Percentiles rank a stretch among this genome's conserved stretches.
Evolutionary conservation across 163 green algal genomes (phyloP).

Genomic region (Coccomyxa subellipsoidea): DNA sequence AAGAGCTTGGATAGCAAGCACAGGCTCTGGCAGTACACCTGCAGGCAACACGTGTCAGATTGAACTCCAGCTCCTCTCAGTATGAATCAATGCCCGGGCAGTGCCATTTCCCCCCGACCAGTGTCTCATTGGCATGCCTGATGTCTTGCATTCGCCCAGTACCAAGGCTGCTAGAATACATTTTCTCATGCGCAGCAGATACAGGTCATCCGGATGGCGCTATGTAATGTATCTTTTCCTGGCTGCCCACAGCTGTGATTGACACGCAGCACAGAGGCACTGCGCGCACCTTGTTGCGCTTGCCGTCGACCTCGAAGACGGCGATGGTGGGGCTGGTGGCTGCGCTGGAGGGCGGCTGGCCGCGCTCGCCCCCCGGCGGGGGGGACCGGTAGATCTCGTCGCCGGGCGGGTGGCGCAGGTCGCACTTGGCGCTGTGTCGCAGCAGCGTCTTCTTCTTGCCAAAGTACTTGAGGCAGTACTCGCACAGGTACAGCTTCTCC

Average conservation of each 20-base stretch:
- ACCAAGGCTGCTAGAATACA: too few relatives aligned
- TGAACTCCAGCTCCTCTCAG: too few relatives aligned
- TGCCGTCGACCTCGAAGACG: constrained; percentile 82
- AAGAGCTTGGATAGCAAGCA: constrained; percentile 99
- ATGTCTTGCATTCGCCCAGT: too few relatives aligned
- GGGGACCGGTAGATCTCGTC: constrained; percentile 93
- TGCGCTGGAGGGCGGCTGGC: not conserved
- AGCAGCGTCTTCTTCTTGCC: constrained; percentile 72
- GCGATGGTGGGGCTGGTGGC: constrained; percentile 24
- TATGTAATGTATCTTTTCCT: too few relatives aligned
- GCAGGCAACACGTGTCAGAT: not conserved
- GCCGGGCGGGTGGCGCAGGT: constrained; percentile 85
- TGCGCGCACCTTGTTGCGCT: constrained; percentile 56
- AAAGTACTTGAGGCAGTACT: constrained; percentile 86
- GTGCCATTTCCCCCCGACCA: too few relatives aligned
- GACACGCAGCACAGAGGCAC: too few relatives aligned
- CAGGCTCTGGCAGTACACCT: constrained; percentile 86
- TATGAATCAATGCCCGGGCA: too few relatives aligned
- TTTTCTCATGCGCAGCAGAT: too few relatives aligned
- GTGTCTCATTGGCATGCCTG: too few relatives aligned
- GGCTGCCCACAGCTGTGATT: too few relatives aligned
- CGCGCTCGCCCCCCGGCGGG: not conserved
- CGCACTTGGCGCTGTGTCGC: constrained; percentile 82
- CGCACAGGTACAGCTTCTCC: constrained; percentile 88
- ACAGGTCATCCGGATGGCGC: too few relatives aligned